These are phyloP conservation scores for Talaromyces sp. DNA, from an alignment of 2,329 filamentous ascomycete species.

Conservation along the genomic window DNA sequence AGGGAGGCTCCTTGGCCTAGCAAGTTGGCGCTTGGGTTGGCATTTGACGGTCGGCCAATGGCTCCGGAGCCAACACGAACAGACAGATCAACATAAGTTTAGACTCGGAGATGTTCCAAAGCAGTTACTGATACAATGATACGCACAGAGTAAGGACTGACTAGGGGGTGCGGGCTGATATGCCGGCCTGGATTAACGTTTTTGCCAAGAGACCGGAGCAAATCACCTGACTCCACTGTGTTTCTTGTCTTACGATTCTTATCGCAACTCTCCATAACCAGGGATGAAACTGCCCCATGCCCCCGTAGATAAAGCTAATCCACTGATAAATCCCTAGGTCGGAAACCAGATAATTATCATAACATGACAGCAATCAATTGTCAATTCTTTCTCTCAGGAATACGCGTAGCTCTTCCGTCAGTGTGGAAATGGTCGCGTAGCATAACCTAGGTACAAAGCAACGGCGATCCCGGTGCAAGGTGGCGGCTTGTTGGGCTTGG, in stretches of 20 bases:
- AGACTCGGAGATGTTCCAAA: background rate
- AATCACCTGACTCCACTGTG: slow-evolving; percentile 2
- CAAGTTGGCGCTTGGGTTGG: background rate
- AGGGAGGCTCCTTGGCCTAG: background rate
- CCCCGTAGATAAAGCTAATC: slow-evolving; percentile 1
- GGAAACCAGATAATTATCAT: background rate
- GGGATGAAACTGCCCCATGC: background rate
- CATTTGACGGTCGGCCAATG: background rate
- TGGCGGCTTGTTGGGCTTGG: background rate
- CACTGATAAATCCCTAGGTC: background rate
- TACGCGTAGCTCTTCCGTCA: background rate
- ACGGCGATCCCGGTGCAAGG: background rate
- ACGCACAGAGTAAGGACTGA: no score
- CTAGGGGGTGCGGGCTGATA: background rate
- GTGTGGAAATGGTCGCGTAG: background rate
- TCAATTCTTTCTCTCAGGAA: background rate
- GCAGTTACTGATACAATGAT: no score
- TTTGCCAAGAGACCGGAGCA: background rate
- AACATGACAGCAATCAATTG: slow-evolving; percentile 8
- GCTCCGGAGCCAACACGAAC: background rate
- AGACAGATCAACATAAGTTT: background rate
- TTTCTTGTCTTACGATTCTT: background rate
- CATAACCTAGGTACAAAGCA: background rate
- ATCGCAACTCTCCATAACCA: background rate
- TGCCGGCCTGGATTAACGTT: background rate